Evolutionary conservation across 108 stramenopile species (phyloP).

Genomic region (Nitzschia putrida): DNA sequence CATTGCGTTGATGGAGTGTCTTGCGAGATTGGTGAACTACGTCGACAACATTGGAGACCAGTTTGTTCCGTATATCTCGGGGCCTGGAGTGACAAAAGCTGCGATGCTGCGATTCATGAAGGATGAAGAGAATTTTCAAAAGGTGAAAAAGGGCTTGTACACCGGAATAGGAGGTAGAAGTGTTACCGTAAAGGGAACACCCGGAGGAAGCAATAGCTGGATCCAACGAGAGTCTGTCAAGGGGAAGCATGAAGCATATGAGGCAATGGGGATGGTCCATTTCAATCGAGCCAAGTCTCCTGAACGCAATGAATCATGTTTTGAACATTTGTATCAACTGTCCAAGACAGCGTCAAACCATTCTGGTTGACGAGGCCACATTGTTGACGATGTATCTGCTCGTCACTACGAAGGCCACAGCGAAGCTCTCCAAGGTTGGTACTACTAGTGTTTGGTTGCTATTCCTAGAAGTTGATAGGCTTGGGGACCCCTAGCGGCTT

Average conservation of each 20-base stretch:
- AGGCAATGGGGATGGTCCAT: constrained; percentile 29
- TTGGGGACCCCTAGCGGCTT: too few relatives aligned
- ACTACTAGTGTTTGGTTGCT: too few relatives aligned
- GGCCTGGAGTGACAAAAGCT: constrained; percentile 30
- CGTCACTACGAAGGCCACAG: too few relatives aligned
- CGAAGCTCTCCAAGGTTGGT: too few relatives aligned
- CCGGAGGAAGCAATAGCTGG: constrained; percentile 4
- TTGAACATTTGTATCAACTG: constrained; percentile 1
- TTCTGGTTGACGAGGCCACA: too few relatives aligned
- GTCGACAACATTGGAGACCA: constrained; percentile 14
- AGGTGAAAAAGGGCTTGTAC: constrained; percentile 9
- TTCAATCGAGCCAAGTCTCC: constrained; percentile 6
- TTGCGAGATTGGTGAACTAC: not conserved
- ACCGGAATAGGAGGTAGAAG: constrained; percentile 1
- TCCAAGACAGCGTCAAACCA: not conserved
- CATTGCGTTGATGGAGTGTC: not conserved
- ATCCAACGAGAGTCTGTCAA: constrained; percentile 18
- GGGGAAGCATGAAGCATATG: constrained; percentile 9
- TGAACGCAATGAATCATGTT: constrained; percentile 8
- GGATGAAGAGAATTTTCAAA: not conserved
- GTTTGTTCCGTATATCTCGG: constrained; percentile 28
- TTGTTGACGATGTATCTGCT: too few relatives aligned
- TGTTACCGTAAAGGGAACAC: constrained; percentile 30
- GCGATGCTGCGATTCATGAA: constrained; percentile 16
- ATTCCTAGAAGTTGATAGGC: too few relatives aligned